Base-by-base conservation (phyloP, 75 land plant genomes). In the Ceratopteris richardii region DNA sequence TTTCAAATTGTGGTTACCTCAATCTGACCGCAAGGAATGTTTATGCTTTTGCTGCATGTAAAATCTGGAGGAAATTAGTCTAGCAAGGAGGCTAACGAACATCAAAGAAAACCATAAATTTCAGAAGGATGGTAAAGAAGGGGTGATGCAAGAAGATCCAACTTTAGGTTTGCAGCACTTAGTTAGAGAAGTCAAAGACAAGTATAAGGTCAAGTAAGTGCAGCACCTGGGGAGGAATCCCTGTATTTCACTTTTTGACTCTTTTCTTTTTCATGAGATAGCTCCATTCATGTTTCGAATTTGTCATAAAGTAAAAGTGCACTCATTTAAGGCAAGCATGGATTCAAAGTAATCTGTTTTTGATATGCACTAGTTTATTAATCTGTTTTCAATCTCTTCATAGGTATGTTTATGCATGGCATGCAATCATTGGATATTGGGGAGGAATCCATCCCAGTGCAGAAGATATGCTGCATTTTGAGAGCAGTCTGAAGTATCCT, bases 351-450 rank as follows among this genome's bases (percentile, higher is more conserved):
- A n/a, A n/a, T n/a, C n/a, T n/a, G n/a, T n/a, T n/a, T 17, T 46
- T 14, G 37, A 3, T 33, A 3, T 33, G 3, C 17, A 17, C 50
- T 46, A 46, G 14, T 46, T 46, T 46, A 18, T 21, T 46, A 14
- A 46, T 2, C 22, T 46, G 14, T 40, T 14, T 14, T 10, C 14
- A 40, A 10, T 40, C 14, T n/a, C 4, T 3, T 46, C 17, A 17
- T 66, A 90, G 96, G 58, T 86, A 86, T 65, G 86, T 85, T 18
- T 92, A 88, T 72, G 86, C 88, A 12, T 92, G 97, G 97, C 97
- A 92, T 69, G 93, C 97, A n/a, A 65, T 92, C 47, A 76, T 80
- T 20, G 97, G 97, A 9, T 92, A 92, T 70, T 88, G 94, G 97
- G 97, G 97, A 44, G 97, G 97, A 60, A 73, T 92, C 0, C 72